A percentile compares a stretch with the other conserved stretches of the same genome.
Evolutionary conservation across 2,329 filamentous ascomycete genomes (phyloP).

Genomic region (Fusarium zealandicum): DNA sequence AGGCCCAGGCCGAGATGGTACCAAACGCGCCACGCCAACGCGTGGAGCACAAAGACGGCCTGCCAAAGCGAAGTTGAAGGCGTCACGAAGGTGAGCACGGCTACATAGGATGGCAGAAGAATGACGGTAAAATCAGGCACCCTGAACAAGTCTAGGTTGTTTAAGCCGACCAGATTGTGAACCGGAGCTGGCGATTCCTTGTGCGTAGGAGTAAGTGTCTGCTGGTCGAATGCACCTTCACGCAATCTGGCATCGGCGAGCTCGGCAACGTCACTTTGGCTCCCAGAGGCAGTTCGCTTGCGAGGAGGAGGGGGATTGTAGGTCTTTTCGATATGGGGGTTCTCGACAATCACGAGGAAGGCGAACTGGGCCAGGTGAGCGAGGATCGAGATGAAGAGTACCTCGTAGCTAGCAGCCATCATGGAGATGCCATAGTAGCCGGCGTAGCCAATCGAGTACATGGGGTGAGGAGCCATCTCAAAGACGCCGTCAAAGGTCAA

Average conservation of each 20-base stretch:
- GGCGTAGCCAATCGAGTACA: conserved; percentile 98
- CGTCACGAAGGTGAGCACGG: conserved; percentile 75
- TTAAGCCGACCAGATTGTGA: conserved; percentile 82
- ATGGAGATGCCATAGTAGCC: conserved; percentile 98
- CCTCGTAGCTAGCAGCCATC: conserved; percentile 97
- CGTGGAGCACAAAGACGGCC: conserved; percentile 80
- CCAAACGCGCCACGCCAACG: conserved; percentile 86
- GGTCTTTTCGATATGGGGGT: conserved; percentile 96
- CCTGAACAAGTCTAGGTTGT: conserved; percentile 88
- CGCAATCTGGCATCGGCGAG: conserved; percentile 37
- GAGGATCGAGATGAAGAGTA: conserved; percentile 94
- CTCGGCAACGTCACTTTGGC: conserved; percentile 42
- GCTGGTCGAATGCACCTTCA: conserved; percentile 36
- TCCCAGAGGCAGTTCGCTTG: conserved; percentile 54
- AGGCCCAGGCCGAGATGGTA: conserved; percentile 87
- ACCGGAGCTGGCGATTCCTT: conserved; percentile 67
- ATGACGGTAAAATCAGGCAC: conserved; percentile 84
- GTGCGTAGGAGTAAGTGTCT: conserved; percentile 33
- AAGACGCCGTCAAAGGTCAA: conserved; percentile 98
- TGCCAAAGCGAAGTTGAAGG: conserved; percentile 80
- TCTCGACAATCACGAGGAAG: conserved; percentile 91
- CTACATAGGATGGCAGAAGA: conserved; percentile 77
- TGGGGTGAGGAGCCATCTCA: conserved; percentile 97
- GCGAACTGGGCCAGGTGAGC: conserved; percentile 94
- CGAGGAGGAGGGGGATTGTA: conserved; percentile 90